A percentile compares a stretch with the other conserved stretches of the same genome.
Conservation (phyloP, 805 yeast species). For the Cyberlindnera saturnus region DNA sequence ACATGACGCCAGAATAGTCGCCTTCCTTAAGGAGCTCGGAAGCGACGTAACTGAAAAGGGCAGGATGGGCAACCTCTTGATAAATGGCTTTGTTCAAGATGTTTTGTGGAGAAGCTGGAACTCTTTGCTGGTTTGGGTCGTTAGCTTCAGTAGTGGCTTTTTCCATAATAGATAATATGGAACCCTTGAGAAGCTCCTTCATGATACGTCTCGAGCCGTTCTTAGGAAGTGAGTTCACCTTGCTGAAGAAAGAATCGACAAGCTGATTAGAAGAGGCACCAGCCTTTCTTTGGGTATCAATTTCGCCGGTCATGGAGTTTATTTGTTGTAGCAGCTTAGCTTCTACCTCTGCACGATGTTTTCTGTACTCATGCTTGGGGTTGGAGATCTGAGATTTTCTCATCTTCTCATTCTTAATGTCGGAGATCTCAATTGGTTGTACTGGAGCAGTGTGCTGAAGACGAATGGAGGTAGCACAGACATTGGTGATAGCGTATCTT, state of each 20-base stretch:
- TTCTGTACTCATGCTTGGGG: not conserved
- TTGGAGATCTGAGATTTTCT: too few relatives aligned
- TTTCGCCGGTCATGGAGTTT: not conserved
- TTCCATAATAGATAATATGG: constrained; percentile 5
- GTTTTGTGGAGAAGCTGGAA: constrained; percentile 18
- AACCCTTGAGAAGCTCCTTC: not conserved
- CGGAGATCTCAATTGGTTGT: not conserved
- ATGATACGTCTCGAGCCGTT: not conserved
- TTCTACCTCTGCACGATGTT: not conserved
- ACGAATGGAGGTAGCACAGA: not conserved
- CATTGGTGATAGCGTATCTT: not conserved
- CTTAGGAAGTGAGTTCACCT: constrained; percentile 1
- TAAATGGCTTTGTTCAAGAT: constrained; percentile 15
- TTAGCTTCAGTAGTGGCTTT: constrained; percentile 13
- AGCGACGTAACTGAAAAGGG: constrained; percentile 11
- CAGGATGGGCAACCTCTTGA: constrained; percentile 11
- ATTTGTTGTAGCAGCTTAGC: not conserved
- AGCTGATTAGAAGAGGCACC: constrained; percentile 6
- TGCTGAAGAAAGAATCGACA: constrained; percentile 1
- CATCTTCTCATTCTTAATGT: too few relatives aligned
- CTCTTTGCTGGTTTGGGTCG: constrained; percentile 6
- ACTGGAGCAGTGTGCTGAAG: not conserved
- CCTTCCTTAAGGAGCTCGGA: constrained; percentile 11
- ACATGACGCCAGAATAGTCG: constrained; percentile 9
- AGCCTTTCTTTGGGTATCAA: not conserved